Conservation (phyloP, 1,284 basidiomycete genomes). For the Fomitiporia mediterranea region DNA sequence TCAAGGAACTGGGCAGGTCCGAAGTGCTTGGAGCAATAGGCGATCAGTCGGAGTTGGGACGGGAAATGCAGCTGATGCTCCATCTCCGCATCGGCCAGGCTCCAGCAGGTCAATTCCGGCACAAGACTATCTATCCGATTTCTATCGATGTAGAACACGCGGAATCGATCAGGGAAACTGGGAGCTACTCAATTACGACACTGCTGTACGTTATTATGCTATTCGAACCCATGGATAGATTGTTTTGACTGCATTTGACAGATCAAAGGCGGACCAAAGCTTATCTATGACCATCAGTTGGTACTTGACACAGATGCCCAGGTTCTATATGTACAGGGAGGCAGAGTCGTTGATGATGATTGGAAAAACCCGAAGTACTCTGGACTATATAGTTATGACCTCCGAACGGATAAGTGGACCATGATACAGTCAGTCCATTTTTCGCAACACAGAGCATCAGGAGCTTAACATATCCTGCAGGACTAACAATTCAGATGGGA, state of each 20-base stretch:
- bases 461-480: not conserved
- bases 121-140: constrained; percentile 42
- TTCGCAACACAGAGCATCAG: not conserved
- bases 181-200: constrained; percentile 61
- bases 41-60: constrained; percentile 15
- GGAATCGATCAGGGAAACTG: constrained; percentile 58
- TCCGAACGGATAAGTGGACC: constrained; percentile 59
- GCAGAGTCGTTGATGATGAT: constrained; percentile 63
- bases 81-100: not conserved
- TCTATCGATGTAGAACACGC: constrained; percentile 65
- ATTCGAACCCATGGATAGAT: not conserved
- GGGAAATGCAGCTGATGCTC: constrained; percentile 15
- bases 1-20: constrained; percentile 4
- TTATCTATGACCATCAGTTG: constrained; percentile 82
- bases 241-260: constrained; percentile 25
- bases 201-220: constrained; percentile 42
- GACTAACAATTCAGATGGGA: constrained; percentile 18
- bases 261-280: constrained; percentile 64
- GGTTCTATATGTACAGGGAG: constrained; percentile 75
- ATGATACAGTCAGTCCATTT: constrained; percentile 49
- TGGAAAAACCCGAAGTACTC: constrained; percentile 56
- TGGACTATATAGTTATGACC: constrained; percentile 66
- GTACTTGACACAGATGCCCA: constrained; percentile 68
- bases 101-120: not conserved
- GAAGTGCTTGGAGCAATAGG: constrained; percentile 13